Conservation (phyloP, 352 stramenopile genomes). For the Phytophthora ramorum region DNA sequence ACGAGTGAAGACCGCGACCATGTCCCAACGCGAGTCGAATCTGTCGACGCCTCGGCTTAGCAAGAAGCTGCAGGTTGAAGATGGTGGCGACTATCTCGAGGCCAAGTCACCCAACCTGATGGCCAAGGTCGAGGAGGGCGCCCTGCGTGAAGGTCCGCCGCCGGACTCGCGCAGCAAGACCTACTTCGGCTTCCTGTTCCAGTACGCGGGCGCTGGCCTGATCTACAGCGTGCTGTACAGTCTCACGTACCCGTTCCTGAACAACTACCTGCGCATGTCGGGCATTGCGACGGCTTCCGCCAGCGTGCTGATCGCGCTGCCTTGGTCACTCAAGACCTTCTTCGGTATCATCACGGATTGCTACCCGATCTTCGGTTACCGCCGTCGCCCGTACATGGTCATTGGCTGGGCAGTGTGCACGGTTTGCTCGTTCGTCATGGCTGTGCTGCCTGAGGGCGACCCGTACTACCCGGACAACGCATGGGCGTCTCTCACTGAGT, state of each 20-base stretch:
- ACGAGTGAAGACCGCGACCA: background rate
- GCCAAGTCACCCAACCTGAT: slow-evolving; percentile 38
- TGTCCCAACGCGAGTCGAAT: slow-evolving; percentile 20
- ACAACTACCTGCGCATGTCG: slow-evolving; percentile 62
- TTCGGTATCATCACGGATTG: slow-evolving; percentile 88
- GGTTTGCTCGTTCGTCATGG: slow-evolving; percentile 48
- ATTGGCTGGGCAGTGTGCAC: slow-evolving; percentile 63
- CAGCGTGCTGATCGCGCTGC: slow-evolving; percentile 60
- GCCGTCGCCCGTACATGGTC: slow-evolving; percentile 84
- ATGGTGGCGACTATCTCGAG: slow-evolving; percentile 29
- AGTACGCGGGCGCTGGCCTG: slow-evolving; percentile 57
- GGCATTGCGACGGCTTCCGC: slow-evolving; percentile 49
- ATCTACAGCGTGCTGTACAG: slow-evolving; percentile 55
- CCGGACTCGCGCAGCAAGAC: slow-evolving; percentile 44
- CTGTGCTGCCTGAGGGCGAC: slow-evolving; percentile 38
- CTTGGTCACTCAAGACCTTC: slow-evolving; percentile 86
- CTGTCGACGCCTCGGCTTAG: slow-evolving; percentile 32
- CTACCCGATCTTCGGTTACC: slow-evolving; percentile 85
- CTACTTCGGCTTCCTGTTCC: slow-evolving; percentile 52
- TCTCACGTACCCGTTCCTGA: slow-evolving; percentile 59
- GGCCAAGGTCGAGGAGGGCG: slow-evolving; percentile 44
- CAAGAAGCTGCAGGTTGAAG: slow-evolving; percentile 29
- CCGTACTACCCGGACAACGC: slow-evolving; percentile 66
- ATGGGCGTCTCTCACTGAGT: slow-evolving; percentile 35
- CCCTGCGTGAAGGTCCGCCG: slow-evolving; percentile 44